Evolutionary conservation across 225 moss, liverwort and hornwort species (phyloP).

Genomic region (Antitrichia curtipendula): DNA sequence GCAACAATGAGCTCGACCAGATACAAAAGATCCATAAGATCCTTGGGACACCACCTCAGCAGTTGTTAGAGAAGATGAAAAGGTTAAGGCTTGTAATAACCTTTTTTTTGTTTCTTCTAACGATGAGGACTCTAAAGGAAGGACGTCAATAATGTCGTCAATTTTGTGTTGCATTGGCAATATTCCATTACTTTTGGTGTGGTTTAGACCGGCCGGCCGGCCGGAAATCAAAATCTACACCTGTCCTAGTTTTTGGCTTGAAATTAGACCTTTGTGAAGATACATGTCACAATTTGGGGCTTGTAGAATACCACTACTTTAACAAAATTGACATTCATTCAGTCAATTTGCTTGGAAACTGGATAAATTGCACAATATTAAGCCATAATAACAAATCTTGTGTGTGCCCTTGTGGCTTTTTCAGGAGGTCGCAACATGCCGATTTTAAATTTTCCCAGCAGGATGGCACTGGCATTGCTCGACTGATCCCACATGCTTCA

Average conservation of each 20-base stretch:
- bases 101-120: no score
- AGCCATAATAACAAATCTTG: not conserved
- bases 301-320: not conserved
- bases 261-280: no score
- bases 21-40: conserved; percentile 98
- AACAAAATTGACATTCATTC: not conserved
- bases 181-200: not conserved
- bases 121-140: not conserved
- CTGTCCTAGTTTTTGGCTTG: rapidly evolving
- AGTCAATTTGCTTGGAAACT: rapidly evolving
- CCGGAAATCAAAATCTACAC: no score
- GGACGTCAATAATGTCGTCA: rapidly evolving
- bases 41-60: conserved; percentile 86
- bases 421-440: conserved; percentile 95
- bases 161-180: not conserved
- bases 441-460: conserved; percentile 95
- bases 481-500: conserved; percentile 85
- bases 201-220: rapidly evolving
- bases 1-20: conserved; percentile 91
- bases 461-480: conserved; percentile 85
- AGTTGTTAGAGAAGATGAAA: conserved; percentile 91
- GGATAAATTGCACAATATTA: no score
- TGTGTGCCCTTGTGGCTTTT: not conserved
- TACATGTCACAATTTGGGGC: not conserved
- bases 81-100: conserved; percentile 5